A percentile compares a stretch with the other conserved stretches of the same genome.
These are phyloP conservation scores for Neurospora sp. DNA, from an alignment of 495 filamentous ascomycete species.

Conservation along the genomic window DNA sequence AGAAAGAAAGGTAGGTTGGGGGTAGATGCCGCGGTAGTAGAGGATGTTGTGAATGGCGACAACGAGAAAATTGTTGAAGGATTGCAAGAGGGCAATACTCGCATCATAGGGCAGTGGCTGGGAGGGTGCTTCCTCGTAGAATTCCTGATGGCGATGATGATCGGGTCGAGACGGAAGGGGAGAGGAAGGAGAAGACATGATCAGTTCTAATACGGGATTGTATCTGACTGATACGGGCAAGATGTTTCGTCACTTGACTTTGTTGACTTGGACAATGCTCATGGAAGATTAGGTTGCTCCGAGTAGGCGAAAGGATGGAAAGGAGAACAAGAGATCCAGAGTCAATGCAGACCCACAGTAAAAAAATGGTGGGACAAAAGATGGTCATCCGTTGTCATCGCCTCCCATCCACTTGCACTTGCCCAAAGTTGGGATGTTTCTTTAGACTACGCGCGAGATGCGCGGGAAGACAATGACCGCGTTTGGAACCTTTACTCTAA, in stretches of 20 bases:
- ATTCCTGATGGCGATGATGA: constrained; percentile 30
- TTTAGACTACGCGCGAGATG: neutral
- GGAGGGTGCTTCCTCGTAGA: neutral
- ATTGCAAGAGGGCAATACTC: constrained; percentile 2
- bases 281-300: neutral
- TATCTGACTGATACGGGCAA: neutral
- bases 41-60: constrained; percentile 90
- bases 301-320: too few species aligned
- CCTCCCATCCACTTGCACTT: neutral
- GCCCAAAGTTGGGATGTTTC: neutral
- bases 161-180: constrained; percentile 6
- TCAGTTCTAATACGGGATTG: neutral
- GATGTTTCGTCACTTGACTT: neutral
- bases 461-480: neutral
- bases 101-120: neutral
- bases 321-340: too few species aligned
- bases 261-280: neutral
- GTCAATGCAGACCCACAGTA: too few species aligned
- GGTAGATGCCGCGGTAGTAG: constrained; percentile 79
- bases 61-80: constrained; percentile 70
- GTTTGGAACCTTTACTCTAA: neutral
- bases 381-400: neutral
- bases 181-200: constrained; percentile 13
- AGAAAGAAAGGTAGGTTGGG: constrained; percentile 65
- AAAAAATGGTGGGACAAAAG: too few species aligned